A percentile compares a stretch with the other conserved stretches of the same genome.
phyloP scores from a whole-genome alignment of 495 filamentous ascomycete genomes.

The Lasiosphaeria hispida region DNA sequence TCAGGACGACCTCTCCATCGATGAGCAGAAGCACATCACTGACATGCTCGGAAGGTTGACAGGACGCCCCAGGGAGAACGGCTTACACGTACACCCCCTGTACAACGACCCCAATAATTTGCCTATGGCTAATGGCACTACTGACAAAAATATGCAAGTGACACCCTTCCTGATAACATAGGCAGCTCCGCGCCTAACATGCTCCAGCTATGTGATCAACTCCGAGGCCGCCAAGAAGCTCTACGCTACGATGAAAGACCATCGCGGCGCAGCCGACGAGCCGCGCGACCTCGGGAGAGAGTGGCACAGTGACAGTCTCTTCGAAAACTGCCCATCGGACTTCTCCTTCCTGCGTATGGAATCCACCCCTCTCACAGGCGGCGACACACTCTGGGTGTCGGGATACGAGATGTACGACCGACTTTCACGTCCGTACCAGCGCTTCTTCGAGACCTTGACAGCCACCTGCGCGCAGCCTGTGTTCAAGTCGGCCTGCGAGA shows the following conservation, averaged over 20 bases:
- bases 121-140: not conserved
- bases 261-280: no score
- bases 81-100: conserved; percentile 25
- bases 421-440: conserved; percentile 66
- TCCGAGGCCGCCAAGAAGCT: conserved; percentile 47
- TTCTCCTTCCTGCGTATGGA: conserved; percentile 72
- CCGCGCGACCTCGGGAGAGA: no score
- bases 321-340: conserved; percentile 72
- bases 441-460: conserved; percentile 64
- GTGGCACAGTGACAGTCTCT: conserved; percentile 56
- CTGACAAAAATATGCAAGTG: not conserved
- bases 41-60: not conserved
- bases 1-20: conserved; percentile 54
- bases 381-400: conserved; percentile 74
- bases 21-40: conserved; percentile 38
- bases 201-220: conserved; percentile 38
- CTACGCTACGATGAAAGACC: no score
- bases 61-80: not conserved
- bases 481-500: no score
- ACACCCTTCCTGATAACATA: conserved; percentile 13
- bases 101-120: conserved; percentile 21
- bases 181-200: conserved; percentile 44
- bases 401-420: conserved; percentile 75
- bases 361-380: conserved; percentile 67
- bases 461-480: no score